Conservation (phyloP, 2,329 filamentous ascomycete species). For the Penicillium aurantiogriseum region DNA sequence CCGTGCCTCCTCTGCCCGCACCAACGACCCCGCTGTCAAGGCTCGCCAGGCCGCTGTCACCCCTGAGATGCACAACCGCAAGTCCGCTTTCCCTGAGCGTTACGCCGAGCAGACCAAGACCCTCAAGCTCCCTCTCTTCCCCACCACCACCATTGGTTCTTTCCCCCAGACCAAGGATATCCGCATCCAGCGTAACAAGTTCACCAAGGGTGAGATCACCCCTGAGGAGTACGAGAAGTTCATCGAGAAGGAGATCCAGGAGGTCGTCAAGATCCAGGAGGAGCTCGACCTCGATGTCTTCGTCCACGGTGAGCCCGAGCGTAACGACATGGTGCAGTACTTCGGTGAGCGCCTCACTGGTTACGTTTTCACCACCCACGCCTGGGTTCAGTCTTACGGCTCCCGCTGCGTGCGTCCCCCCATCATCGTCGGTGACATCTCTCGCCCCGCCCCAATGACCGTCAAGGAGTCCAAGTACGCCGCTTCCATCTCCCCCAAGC, state of each 20-base stretch:
- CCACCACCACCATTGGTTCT: constrained; percentile 97
- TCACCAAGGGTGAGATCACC: constrained; percentile 98
- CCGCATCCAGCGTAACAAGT: constrained; percentile 92
- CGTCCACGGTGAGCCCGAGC: constrained; percentile 98
- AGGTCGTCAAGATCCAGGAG: constrained; percentile 94
- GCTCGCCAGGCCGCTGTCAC: constrained; percentile 89
- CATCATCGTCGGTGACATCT: constrained; percentile 98
- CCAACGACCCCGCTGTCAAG: constrained; percentile 97
- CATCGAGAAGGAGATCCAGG: constrained; percentile 97
- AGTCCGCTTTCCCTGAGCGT: constrained; percentile 81
- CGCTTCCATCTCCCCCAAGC: constrained; percentile 92
- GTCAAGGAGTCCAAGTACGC: constrained; percentile 99
- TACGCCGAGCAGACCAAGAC: constrained; percentile 86
- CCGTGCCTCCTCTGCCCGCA: constrained; percentile 86
- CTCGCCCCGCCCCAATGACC: constrained; percentile 93
- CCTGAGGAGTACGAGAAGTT: constrained; percentile 93
- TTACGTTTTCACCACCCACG: constrained; percentile 92
- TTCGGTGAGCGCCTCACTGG: constrained; percentile 96
- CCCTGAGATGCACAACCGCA: constrained; percentile 82
- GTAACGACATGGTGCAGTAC: constrained; percentile 99
- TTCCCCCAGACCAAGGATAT: constrained; percentile 99
- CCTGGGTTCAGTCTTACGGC: constrained; percentile 98
- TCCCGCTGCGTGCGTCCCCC: constrained; percentile 97
- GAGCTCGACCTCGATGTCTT: constrained; percentile 96
- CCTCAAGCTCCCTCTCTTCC: constrained; percentile 94